Percentiles rank a stretch among this genome's conserved stretches.
Evolutionary conservation across 2,329 filamentous ascomycete species (phyloP).

Genomic region (Nemania sp.): DNA sequence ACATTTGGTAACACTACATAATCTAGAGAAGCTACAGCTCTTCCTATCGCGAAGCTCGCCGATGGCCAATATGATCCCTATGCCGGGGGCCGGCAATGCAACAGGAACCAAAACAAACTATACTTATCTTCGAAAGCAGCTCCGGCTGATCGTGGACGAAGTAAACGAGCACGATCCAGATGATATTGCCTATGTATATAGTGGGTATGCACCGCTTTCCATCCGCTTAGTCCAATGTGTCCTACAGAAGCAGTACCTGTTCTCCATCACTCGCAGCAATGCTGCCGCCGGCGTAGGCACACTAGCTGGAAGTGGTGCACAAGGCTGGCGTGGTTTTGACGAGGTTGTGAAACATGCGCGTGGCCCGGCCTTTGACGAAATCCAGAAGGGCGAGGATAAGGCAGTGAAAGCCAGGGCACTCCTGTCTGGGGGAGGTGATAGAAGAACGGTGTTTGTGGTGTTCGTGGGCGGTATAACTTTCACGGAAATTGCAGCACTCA

Average conservation of each 20-base stretch:
- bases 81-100: slow-evolving; percentile 68
- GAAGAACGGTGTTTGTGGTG: slow-evolving; percentile 94
- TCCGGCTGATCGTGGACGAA: slow-evolving; percentile 93
- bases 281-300: slow-evolving; percentile 61
- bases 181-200: slow-evolving; percentile 98
- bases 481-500: slow-evolving; percentile 92
- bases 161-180: slow-evolving; percentile 95
- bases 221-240: slow-evolving; percentile 92
- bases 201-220: slow-evolving; percentile 93
- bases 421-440: slow-evolving; percentile 78
- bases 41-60: slow-evolving; percentile 82
- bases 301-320: slow-evolving; percentile 68
- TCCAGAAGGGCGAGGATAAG: slow-evolving; percentile 93
- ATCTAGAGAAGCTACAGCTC: slow-evolving; percentile 89
- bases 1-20: slow-evolving; percentile 88
- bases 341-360: slow-evolving; percentile 88
- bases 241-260: slow-evolving; percentile 87
- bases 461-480: slow-evolving; percentile 98
- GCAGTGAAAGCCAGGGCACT: slow-evolving; percentile 87
- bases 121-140: slow-evolving; percentile 83
- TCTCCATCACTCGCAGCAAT: slow-evolving; percentile 75
- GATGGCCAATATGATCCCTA: slow-evolving; percentile 83
- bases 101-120: slow-evolving; percentile 88
- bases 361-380: slow-evolving; percentile 90
- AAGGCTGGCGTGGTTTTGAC: slow-evolving; percentile 94